Percentiles rank a stretch among this genome's conserved stretches.
These are phyloP conservation scores for Stephania japonica DNA, from an alignment of 164 flowering plant species.

Conservation along the genomic window DNA sequence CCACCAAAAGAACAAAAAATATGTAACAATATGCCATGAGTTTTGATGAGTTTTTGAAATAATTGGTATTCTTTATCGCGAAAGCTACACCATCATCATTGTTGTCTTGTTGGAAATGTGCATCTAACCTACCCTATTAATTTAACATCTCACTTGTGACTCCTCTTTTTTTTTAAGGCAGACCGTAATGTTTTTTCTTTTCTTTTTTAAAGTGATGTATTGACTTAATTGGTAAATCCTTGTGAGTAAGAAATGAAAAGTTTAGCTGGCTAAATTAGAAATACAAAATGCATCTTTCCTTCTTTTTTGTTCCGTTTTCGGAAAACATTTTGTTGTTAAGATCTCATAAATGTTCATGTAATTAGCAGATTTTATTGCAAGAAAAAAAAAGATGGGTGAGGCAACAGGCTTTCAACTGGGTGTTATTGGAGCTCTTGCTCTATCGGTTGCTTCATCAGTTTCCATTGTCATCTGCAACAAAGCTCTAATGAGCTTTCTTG, in stretches of 20 bases:
- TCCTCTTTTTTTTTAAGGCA: too few relatives aligned
- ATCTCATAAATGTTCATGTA: background rate
- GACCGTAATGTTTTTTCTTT: too few relatives aligned
- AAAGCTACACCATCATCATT: background rate
- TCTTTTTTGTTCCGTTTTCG: background rate
- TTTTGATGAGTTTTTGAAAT: background rate
- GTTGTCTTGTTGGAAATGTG: background rate
- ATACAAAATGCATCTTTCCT: background rate
- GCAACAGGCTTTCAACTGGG: constrained; percentile 58
- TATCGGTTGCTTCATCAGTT: constrained; percentile 89
- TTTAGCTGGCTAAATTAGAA: background rate
- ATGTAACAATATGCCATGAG: background rate
- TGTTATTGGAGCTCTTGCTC: constrained; percentile 78
- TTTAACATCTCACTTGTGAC: too few relatives aligned
- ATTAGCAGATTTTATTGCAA: constrained; percentile 4
- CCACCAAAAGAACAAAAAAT: too few relatives aligned
- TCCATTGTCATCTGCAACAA: constrained; percentile 92
- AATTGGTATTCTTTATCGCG: background rate
- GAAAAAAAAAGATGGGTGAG: constrained; percentile 54
- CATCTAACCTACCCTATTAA: too few relatives aligned
- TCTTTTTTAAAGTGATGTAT: background rate
- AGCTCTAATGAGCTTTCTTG: constrained; percentile 82
- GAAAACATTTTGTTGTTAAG: background rate
- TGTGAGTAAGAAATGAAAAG: background rate
- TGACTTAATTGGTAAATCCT: background rate